Base-by-base conservation (phyloP, 192 early-diverging fungal species). In the Backusella morwellensis region DNA sequence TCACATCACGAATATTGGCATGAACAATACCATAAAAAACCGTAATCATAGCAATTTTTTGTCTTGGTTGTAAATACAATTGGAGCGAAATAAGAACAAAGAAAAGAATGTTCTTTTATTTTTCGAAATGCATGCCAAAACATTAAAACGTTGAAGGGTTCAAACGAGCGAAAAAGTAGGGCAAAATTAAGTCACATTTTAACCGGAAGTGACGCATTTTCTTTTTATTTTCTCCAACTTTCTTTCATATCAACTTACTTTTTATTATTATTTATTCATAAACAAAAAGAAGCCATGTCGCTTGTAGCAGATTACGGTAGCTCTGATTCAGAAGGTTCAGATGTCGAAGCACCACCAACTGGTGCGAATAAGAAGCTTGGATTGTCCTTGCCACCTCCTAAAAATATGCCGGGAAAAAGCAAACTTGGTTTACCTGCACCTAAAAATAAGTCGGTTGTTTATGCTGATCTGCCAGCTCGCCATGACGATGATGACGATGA, bases 231-330 rank as follows among this genome's bases (percentile, higher is more conserved):
- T 40, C 38, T 40, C 38, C 11, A 11, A 32, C 11, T 40, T 6
- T 40, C 38, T 40, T 40, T 40, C 56, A 26, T 59, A 14, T 26
- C 9, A 19, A 26, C 12, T 59, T 50, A 4, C 6, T 50, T 50
- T 50, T 19, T n/a, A 21, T 6, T 23, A 26, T 59, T 63, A 26
- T 63, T 50, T 29, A 63, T 63, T 1, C 23, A 14, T 56, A 63
- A 2, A 59, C n/a, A 23, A 9, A 56, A 44, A 44, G 1, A 56
- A 26, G 35, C 4, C n/a, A 75, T 75, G 74, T 75, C 42, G 0
- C 74, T 75, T 29, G 66, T 75, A 42, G 52, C 74, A 42, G 42
- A 75, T 35, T 75, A 75, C 38, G 36, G 42, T 23, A 74, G 73
- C 11, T 75, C 74, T 35, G 74, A 75, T 41, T 68, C 74, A 19